Base-by-base conservation (phyloP, 2,329 filamentous ascomycete species). In the Penicillium crustosum region DNA sequence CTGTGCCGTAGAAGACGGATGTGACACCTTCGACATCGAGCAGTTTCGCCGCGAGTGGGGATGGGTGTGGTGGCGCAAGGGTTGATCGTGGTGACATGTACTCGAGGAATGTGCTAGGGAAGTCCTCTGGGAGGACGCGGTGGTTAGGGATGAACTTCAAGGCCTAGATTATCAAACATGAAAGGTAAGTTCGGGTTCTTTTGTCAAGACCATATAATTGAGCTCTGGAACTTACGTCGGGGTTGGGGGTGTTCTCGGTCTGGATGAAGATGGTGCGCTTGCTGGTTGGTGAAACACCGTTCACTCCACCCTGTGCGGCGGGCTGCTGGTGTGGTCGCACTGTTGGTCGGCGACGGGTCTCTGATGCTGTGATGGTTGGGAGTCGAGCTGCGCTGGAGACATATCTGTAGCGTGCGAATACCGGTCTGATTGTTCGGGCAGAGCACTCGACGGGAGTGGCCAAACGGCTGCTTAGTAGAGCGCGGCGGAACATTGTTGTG, bases 141-240 rank as follows among this genome's bases (percentile, higher is more conserved):
- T 91, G 87, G 77, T 97, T 96, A 2, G 94, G 94, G 39, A 95
- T 84, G 78, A 99, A 99, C 79, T 99, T 99, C 70, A 97, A 83
- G 35, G 92, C 83, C 82, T 77, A 23, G 4, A 36, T 42, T 4
- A 10, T 49, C 12, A 15, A 12, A 21, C 2, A 52, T 4, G 0
- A 31, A 0, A 29, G 13, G 39, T 52, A 2, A 56, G 33, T 13
- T 23, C 9, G 9, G 8, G 17, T 35, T 21, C 33, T 51, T 21
- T 31, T 12, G 5, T 23, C 2, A 29, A 31, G 1, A 17, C 17
- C 13, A 23, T 17, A 35, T n/a, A 27, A 42, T n/a, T 39, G 39
- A 15, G 23, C n/a, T 21, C 6, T 39, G 21, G 3, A 38, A 74
- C 78, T 67, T 72, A 85, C 93, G 79, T 97, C 92, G n/a, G 87